Conservation (phyloP, 2,329 filamentous ascomycete genomes). For the Teratosphaeria gauchensis region DNA sequence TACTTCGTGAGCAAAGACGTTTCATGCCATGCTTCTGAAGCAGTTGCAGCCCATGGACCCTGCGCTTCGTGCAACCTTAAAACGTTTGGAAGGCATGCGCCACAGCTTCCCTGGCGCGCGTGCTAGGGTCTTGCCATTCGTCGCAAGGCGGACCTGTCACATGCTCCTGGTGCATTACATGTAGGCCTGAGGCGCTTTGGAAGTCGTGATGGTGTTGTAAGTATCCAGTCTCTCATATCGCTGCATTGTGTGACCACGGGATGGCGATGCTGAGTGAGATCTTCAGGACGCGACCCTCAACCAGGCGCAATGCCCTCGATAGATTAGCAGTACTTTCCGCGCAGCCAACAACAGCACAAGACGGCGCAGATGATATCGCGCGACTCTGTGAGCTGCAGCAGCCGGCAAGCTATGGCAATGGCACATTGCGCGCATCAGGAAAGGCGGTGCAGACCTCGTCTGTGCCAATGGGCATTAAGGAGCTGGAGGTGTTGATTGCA, state of each 20-base stretch:
- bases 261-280: slow-evolving; percentile 12
- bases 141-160: background rate
- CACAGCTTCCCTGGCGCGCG: background rate
- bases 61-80: background rate
- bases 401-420: slow-evolving; percentile 9
- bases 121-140: background rate
- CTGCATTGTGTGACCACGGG: background rate
- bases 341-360: slow-evolving; percentile 22
- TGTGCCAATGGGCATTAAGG: slow-evolving; percentile 53
- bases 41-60: background rate
- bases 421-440: slow-evolving; percentile 6
- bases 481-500: slow-evolving; percentile 84
- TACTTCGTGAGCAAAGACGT: background rate
- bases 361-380: slow-evolving; percentile 26
- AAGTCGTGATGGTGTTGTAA: background rate
- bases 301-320: slow-evolving; percentile 40
- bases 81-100: background rate
- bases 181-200: background rate
- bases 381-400: slow-evolving; percentile 31
- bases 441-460: slow-evolving; percentile 10
- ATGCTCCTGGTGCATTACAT: background rate
- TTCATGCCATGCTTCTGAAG: background rate
- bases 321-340: slow-evolving; percentile 41
- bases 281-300: slow-evolving; percentile 18
- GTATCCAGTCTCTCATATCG: background rate